A percentile compares a stretch with the other conserved stretches of the same genome.
Conservation (phyloP, 805 yeast genomes). For the Candida xiaguanensis region DNA sequence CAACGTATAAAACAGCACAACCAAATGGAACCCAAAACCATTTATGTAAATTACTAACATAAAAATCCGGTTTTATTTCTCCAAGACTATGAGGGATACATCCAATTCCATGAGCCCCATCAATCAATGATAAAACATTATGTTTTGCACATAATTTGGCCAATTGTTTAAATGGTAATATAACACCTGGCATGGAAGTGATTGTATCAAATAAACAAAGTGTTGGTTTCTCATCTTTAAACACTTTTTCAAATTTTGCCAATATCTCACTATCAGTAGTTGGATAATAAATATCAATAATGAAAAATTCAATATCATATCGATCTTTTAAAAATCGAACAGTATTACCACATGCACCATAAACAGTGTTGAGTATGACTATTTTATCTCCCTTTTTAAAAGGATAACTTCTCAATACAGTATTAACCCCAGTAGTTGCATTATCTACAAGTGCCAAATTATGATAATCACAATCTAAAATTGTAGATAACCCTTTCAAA, state of each 20-base stretch:
- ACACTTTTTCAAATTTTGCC: constrained; percentile 18
- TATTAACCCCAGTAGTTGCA: constrained; percentile 59
- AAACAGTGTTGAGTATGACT: constrained; percentile 46
- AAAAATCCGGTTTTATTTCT: constrained; percentile 54
- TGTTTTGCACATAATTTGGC: constrained; percentile 43
- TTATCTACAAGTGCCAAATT: constrained; percentile 53
- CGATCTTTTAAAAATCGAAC: constrained; percentile 37
- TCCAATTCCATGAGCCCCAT: constrained; percentile 74
- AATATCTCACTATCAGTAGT: constrained; percentile 33
- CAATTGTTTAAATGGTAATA: constrained; percentile 52
- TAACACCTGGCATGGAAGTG: constrained; percentile 61
- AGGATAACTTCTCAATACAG: constrained; percentile 52
- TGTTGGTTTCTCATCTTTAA: constrained; percentile 21
- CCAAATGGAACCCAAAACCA: constrained; percentile 62
- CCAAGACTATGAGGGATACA: constrained; percentile 38
- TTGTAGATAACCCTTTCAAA: constrained; percentile 29
- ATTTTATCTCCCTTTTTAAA: constrained; percentile 51
- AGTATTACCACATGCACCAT: constrained; percentile 53
- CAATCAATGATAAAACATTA: constrained; percentile 53
- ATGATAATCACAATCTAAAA: constrained; percentile 45
- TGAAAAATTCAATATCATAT: constrained; percentile 27
- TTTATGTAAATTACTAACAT: constrained; percentile 62
- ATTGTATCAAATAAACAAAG: constrained; percentile 56
- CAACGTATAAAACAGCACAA: constrained; percentile 56
- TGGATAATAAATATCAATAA: constrained; percentile 42